phyloP scores from a whole-genome alignment of 352 stramenopile species.

The Pythium plurisporium region DNA sequence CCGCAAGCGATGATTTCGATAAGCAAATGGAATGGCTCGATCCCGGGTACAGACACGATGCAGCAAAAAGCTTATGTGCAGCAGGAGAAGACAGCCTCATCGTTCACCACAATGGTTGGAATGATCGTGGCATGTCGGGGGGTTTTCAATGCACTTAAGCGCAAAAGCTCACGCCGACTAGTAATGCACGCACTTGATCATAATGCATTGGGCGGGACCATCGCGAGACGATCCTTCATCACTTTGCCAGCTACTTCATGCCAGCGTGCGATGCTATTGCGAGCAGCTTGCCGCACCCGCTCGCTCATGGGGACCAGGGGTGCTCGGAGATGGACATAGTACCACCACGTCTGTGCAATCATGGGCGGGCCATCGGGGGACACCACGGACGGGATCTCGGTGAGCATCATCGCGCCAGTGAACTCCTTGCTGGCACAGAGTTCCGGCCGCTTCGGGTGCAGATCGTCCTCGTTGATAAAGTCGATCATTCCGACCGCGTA shows the following conservation, averaged over 20 bases:
- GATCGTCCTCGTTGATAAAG: conserved; percentile 9
- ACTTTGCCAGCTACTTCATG: conserved; percentile 4
- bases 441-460: conserved; percentile 10
- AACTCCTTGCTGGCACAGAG: background rate
- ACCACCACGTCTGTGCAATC: conserved; percentile 2
- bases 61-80: too few relatives aligned
- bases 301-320: too few relatives aligned
- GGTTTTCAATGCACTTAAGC: too few relatives aligned
- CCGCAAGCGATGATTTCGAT: too few relatives aligned
- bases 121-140: too few relatives aligned
- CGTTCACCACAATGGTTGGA: too few relatives aligned
- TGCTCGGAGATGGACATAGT: background rate
- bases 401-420: background rate
- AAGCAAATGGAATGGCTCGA: too few relatives aligned
- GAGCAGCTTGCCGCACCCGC: background rate
- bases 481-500: conserved; percentile 4
- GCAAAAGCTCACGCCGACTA: too few relatives aligned
- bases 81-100: too few relatives aligned
- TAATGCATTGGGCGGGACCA: background rate
- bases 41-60: too few relatives aligned
- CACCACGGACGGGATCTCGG: background rate
- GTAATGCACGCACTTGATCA: too few relatives aligned
- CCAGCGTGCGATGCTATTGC: background rate
- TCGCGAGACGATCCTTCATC: conserved; percentile 1
- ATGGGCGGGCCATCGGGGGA: background rate